Percentiles rank a stretch among this genome's conserved stretches.
Evolutionary conservation across 2,329 filamentous ascomycete genomes (phyloP).

Genomic region (Fusarium penzigii): DNA sequence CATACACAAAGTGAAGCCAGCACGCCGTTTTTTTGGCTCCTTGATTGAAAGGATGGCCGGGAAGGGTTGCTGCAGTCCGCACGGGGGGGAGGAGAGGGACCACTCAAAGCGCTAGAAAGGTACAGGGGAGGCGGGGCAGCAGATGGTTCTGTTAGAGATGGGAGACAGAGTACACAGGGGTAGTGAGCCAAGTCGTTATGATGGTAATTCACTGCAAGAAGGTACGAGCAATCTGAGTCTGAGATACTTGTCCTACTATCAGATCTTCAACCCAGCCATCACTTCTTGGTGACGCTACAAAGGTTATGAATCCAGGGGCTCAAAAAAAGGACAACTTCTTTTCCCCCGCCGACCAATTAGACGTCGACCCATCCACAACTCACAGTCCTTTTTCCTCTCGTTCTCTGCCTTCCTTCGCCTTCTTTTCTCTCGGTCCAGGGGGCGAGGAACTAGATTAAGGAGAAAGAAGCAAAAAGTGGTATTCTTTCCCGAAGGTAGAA

Average conservation of each 20-base stretch:
- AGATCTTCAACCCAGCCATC: conserved; percentile 16
- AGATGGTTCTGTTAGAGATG: conserved; percentile 6
- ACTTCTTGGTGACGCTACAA: conserved; percentile 18
- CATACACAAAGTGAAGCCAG: conserved; percentile 31
- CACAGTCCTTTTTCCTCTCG: conserved; percentile 12
- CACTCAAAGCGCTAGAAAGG: background rate
- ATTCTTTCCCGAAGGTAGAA: conserved; percentile 6
- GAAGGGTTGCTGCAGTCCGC: conserved; percentile 26
- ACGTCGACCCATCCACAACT: conserved; percentile 30
- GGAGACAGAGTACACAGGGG: conserved; percentile 11
- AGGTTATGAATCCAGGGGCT: conserved; percentile 29
- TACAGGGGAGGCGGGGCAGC: conserved; percentile 25
- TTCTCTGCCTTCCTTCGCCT: background rate
- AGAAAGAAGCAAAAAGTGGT: conserved; percentile 15
- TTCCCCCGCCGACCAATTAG: conserved; percentile 26
- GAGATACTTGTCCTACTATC: conserved; percentile 18
- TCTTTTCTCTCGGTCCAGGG: background rate
- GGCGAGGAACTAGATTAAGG: conserved; percentile 16
- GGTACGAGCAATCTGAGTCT: conserved; percentile 8
- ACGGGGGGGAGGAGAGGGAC: conserved; percentile 17
- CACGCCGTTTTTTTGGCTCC: conserved; percentile 32
- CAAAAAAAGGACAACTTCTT: conserved; percentile 6
- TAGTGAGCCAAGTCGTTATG: background rate
- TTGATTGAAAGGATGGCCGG: conserved; percentile 29
- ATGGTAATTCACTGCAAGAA: background rate